A percentile compares a stretch with the other conserved stretches of the same genome.
phyloP scores from a whole-genome alignment of 2,329 filamentous ascomycete species.

The Monosporascus sp. region DNA sequence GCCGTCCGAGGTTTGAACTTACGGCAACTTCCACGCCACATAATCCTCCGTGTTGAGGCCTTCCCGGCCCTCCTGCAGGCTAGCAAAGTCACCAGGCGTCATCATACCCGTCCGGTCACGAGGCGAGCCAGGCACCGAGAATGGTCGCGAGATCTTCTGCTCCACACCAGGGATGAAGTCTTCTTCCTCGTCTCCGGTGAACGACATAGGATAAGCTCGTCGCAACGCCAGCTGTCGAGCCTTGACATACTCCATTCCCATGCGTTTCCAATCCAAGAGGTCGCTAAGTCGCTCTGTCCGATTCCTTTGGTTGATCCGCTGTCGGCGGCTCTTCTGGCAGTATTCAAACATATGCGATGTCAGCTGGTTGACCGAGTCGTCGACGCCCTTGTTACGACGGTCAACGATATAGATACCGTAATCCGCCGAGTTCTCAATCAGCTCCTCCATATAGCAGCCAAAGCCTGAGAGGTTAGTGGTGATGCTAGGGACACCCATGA shows the following conservation, averaged over 20 bases:
- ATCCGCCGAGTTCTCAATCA: conserved; percentile 96
- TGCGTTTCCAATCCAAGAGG: conserved; percentile 96
- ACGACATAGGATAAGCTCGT: conserved; percentile 85
- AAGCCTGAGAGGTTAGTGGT: conserved; percentile 97
- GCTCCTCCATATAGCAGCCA: conserved; percentile 98
- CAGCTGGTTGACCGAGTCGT: conserved; percentile 95
- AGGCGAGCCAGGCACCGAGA: conserved; percentile 91
- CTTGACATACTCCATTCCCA: conserved; percentile 99
- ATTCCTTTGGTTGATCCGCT: conserved; percentile 98
- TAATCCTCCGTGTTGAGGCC: conserved; percentile 95
- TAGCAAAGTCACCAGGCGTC: conserved; percentile 97
- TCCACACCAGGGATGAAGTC: conserved; percentile 90
- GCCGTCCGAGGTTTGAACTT: conserved; percentile 43
- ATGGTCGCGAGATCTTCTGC: conserved; percentile 88
- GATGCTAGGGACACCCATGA: conserved; percentile 98
- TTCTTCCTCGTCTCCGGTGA: conserved; percentile 66
- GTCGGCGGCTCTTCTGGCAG: conserved; percentile 83
- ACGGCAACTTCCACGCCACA: conserved; percentile 96
- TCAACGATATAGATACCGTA: conserved; percentile 99
- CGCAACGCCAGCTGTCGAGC: conserved; percentile 87
- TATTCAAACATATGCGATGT: conserved; percentile 93
- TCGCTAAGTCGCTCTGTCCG: conserved; percentile 92
- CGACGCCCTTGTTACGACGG: conserved; percentile 87
- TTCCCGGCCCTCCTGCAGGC: conserved; percentile 88
- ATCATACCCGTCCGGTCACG: conserved; percentile 93